phyloP scores from a whole-genome alignment of 495 filamentous ascomycete genomes.

The Tuber indicum region DNA sequence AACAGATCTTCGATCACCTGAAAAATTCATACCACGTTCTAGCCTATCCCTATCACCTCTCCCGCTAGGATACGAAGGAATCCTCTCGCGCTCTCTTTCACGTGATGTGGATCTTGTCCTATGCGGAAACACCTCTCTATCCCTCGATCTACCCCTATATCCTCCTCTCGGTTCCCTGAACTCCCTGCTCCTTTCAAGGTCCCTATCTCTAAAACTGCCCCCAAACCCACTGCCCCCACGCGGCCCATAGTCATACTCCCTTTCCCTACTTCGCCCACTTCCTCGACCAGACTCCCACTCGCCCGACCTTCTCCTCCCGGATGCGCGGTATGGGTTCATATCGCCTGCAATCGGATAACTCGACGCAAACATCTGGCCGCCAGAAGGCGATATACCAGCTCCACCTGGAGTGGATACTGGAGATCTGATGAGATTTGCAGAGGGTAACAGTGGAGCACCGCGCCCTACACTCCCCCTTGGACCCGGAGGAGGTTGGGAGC shows the following conservation, averaged over 20 bases:
- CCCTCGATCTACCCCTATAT: constrained; percentile 33
- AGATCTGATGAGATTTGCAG: constrained; percentile 32
- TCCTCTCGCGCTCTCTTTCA: constrained; percentile 29
- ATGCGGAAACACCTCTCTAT: constrained; percentile 29
- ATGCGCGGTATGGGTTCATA: constrained; percentile 27
- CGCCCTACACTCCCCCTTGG: constrained; percentile 36
- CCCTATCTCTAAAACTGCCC: constrained; percentile 34
- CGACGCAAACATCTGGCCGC: constrained; percentile 30
- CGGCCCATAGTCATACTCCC: constrained; percentile 27
- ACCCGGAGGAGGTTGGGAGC: constrained; percentile 36
- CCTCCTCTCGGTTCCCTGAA: constrained; percentile 35
- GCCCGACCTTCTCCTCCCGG: constrained; percentile 33
- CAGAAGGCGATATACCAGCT: constrained; percentile 33
- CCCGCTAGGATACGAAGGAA: constrained; percentile 20
- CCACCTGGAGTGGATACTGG: constrained; percentile 25
- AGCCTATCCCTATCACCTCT: constrained; percentile 32
- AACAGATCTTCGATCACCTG: constrained; percentile 32
- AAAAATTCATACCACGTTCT: constrained; percentile 27
- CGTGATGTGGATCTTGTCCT: constrained; percentile 36
- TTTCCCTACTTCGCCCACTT: constrained; percentile 7
- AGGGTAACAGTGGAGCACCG: constrained; percentile 24
- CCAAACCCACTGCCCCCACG: constrained; percentile 32
- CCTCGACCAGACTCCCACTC: constrained; percentile 37
- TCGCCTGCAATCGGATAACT: constrained; percentile 33
- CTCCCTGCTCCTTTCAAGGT: constrained; percentile 28